A percentile compares a stretch with the other conserved stretches of the same genome.
Evolutionary conservation across 202 grass and related monocot species (phyloP).

Genomic region (Panicum hallii): DNA sequence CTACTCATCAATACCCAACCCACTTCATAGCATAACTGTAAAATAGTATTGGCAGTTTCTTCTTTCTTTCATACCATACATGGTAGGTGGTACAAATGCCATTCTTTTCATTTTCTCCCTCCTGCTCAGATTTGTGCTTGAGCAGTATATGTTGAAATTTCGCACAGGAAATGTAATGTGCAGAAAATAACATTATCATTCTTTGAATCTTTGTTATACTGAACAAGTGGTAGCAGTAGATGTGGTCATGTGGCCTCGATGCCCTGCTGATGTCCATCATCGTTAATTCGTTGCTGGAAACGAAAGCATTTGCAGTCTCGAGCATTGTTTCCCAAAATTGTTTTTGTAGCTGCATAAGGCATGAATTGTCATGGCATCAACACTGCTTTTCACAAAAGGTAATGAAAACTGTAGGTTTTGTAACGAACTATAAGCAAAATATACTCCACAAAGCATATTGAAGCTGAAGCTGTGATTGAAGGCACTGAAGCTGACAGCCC

Average conservation of each 20-base stretch:
- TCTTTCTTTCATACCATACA: conserved; percentile 25
- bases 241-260: not conserved
- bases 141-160: conserved; percentile 44
- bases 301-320: not conserved
- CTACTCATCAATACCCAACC: conserved; percentile 16
- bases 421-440: too few species aligned
- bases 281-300: not conserved
- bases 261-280: not conserved
- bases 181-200: conserved; percentile 51
- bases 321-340: not conserved
- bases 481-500: too few species aligned
- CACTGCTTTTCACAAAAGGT: too few species aligned
- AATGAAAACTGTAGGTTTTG: too few species aligned
- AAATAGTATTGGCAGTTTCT: conserved; percentile 52
- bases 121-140: conserved; percentile 43
- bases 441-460: too few species aligned
- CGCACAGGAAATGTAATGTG: conserved; percentile 48
- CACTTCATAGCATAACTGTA: conserved; percentile 58
- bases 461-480: too few species aligned
- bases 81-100: conserved; percentile 43
- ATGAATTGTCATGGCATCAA: too few species aligned
- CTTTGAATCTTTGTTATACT: conserved; percentile 60
- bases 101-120: conserved; percentile 45
- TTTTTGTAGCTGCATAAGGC: too few species aligned
- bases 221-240: conserved; percentile 23